Evolutionary conservation across 257 asterid genomes (phyloP), one percentile per base, ranked within the genome.

Genomic region (Nicotiana obtusifolia): DNA sequence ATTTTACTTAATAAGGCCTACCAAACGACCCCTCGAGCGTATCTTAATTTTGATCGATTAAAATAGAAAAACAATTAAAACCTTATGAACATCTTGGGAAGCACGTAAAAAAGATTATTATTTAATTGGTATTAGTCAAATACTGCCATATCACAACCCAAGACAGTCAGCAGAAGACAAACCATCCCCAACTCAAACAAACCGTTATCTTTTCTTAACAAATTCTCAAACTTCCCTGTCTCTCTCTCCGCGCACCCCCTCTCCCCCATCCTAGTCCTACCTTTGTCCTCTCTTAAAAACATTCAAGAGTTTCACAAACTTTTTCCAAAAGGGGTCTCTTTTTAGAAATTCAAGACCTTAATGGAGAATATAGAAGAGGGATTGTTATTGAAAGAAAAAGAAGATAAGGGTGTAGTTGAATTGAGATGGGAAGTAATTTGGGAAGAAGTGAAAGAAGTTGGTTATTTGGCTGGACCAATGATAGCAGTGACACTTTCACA

Each of bases 401-500:
- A 5, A 24, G 67, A 53, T 44, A 68, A 85, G 80, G 68, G 33
- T 30, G 33, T 69, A 19, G 78, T 37, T 56, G 54, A 80, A 31
- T 68, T 28, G 24, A 64, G 77, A 85, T 90, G 95, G 85, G 80
- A 82, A 53, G 89, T 80, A 57, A 81, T 91, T 33, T 69, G 84
- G 64, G 85, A 80, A 76, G 97, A 93, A 84, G 76, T 82, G 90
- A 94, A 94, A 87, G 90, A 75, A 60, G 15, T 91, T 68, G 90
- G 92, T 69, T 91, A 87, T 44, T 68, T 94, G 83, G 97, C 98
- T 8, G 98, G 91, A 11, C 98, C 98, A 0, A 88, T 94, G 97
- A 87, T 91, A 73, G 88, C 92, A 7, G 96, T 94, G 30, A 93
- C 91, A 84, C 82, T 93, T 52, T 91, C 96, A 8, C 85, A 80